Base-by-base conservation (phyloP, 2,329 filamentous ascomycete genomes). In the Penicillium sumatraense region DNA sequence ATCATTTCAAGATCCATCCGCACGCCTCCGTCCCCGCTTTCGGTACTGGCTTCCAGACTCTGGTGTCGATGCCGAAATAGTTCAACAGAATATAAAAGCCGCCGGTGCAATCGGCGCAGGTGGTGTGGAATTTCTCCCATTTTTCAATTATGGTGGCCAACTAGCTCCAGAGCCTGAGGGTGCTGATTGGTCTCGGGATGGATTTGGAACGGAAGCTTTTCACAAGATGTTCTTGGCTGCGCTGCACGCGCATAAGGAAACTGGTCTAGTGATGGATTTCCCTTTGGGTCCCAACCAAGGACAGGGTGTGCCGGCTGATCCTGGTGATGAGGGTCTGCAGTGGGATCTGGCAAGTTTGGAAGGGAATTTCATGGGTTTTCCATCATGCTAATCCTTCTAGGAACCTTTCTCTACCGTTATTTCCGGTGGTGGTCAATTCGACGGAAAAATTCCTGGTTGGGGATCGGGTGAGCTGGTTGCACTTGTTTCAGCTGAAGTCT, bases 231-330 rank as follows among this genome's bases (percentile, higher is more conserved):
- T 70, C 45, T 53, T 64, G 18, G 58, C 58, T 8, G 57, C 67
- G 6, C 48, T 75, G 11, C 51, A 73, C 50, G 73, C 75, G 1
- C 60, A 66, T 10, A 65, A 71, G 14, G 72, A 78, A 0, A 54
- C 70, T 16, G 74, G 67, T 0, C 41, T 81, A 9, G 51, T 75
- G 4, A 72, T 83, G 61, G 80, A 83, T 57, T 78, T 80, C 59
- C 68, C 75, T 0, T 45, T 82, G 1, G 80, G 80, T 0, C 75
- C 80, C 0, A 80, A 79, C 55, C 76, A 80, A 60, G 81, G 80
- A 3, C 71, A 75, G 42, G 80, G 80, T 13, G 77, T 80, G 3
- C 80, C 79, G 1, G 71, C 75, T 0, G 58, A 64, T 1, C 51
- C 57, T 1, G 60, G 68, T 20, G 65, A 71, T 42, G 69, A 72